Evolutionary conservation across 2,329 filamentous ascomycete species (phyloP), one percentile per base, ranked within the genome.

Genomic region (Curvularia sp.): DNA sequence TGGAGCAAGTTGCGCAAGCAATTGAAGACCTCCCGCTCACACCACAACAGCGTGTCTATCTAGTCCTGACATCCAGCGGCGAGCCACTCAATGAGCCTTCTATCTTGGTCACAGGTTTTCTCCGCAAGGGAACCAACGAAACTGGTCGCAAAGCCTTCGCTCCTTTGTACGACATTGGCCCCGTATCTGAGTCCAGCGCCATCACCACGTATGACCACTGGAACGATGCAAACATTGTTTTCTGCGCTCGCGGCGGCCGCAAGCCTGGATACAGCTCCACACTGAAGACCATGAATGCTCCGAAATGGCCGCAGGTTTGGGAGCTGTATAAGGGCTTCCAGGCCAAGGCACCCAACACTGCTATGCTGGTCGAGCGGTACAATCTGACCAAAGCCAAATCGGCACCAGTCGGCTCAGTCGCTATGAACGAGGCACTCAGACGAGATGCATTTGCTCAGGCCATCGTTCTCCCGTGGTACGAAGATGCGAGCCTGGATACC

Each of bases 391-490:
- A 75, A 43, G 70, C 73, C 2, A 57, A 53, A 50, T 72, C 61
- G 1, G 57, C 48, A n/a, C 60, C 68, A 3, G 47, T 46, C 0
- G 53, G 61, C 35, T 56, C 60, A 20, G 50, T 55, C 10, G 61
- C 78, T 5, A 73, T 75, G 51, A 74, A 78, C 8, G 72, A 72
- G 18, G 55, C 56, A 20, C 60, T 66, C 7, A 53, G 65, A 9
- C 69, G 75, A 0, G 66, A 74, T 22, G 69, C 76, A 41, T 75
- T 77, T 47, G 75, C 73, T 18, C 68, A 80, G 55, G 74, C 74
- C 0, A 68, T 80, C 39, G 71, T 74, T 0, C 76, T 80, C 13
- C 75, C 79, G 0, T 80, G 78, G 78, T 80, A 81, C 46, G 65
- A 63, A 0, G 74, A 79, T 53, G 58, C 69, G 0, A 61, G 62